Percentiles rank a stretch among this genome's conserved stretches.
Conservation (phyloP, 2,329 filamentous ascomycete genomes). For the Helicocarpus griseus region DNA sequence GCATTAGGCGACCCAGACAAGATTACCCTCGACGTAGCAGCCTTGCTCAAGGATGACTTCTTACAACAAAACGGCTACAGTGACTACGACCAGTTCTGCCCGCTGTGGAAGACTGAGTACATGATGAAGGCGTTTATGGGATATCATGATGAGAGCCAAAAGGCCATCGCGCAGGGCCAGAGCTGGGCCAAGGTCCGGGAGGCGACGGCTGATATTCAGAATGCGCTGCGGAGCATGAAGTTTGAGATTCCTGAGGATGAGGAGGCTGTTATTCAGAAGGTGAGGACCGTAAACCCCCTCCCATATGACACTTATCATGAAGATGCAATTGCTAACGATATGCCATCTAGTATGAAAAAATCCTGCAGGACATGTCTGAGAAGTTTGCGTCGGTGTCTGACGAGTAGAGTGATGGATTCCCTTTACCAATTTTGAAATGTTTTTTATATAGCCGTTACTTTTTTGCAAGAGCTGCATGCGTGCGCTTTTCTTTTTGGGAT, state of each 20-base stretch:
- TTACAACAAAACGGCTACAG: constrained; percentile 98
- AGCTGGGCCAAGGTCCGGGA: constrained; percentile 90
- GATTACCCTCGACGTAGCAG: constrained; percentile 90
- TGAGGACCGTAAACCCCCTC: constrained; percentile 31
- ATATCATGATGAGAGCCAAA: constrained; percentile 95
- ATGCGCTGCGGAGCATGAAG: constrained; percentile 81
- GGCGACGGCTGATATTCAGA: constrained; percentile 77
- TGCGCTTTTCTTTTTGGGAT: not conserved
- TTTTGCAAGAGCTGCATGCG: constrained; percentile 1
- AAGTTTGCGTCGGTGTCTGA: constrained; percentile 95
- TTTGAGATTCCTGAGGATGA: constrained; percentile 87
- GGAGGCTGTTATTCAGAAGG: constrained; percentile 74
- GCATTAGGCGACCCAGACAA: constrained; percentile 94
- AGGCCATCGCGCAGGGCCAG: constrained; percentile 83
- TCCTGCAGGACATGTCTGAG: constrained; percentile 86
- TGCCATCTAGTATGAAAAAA: constrained; percentile 70
- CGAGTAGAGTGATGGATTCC: constrained; percentile 53
- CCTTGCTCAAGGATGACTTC: constrained; percentile 95
- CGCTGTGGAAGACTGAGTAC: constrained; percentile 99
- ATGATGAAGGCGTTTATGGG: constrained; percentile 99
- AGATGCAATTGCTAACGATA: constrained; percentile 30
- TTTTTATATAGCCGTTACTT: not conserved
- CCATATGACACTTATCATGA: not conserved
- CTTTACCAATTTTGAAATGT: not conserved
- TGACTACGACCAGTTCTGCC: constrained; percentile 98